Conservation (phyloP, 768 basidiomycete species). For the Mycena metata region DNA sequence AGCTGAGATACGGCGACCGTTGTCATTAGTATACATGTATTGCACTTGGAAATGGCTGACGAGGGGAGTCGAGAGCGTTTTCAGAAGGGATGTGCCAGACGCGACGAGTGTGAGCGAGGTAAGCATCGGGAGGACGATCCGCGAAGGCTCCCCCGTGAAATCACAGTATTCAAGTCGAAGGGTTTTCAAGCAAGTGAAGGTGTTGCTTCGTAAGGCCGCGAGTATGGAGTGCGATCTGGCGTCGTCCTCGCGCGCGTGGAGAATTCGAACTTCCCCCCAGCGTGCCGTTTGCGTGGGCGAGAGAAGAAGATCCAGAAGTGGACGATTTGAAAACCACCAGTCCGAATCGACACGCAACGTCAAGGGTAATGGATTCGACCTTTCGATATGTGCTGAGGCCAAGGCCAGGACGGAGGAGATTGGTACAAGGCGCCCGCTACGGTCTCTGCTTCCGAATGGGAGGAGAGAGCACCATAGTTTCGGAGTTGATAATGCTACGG, state of each 20-base stretch:
- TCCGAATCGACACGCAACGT: neutral
- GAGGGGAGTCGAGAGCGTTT: neutral
- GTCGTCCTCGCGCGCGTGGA: neutral
- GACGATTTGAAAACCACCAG: neutral
- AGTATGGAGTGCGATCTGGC: neutral
- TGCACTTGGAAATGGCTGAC: no score
- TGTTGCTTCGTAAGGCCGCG: neutral
- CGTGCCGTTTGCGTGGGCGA: no score
- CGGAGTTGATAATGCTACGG: neutral
- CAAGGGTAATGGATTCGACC: neutral
- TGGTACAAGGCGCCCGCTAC: no score
- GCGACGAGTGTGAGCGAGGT: neutral
- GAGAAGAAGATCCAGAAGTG: neutral
- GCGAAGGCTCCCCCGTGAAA: neutral
- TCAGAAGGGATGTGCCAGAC: neutral
- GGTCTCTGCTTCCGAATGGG: neutral
- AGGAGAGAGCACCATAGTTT: neutral
- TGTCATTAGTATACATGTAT: no score
- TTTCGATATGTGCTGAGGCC: neutral
- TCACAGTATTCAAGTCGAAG: neutral
- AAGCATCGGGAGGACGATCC: neutral
- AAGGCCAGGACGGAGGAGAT: neutral
- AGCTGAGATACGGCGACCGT: no score
- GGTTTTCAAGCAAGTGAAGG: neutral
- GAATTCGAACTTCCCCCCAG: neutral